These are phyloP conservation scores for Rhodotorula kratochvilovae DNA, from an alignment of 768 basidiomycete genomes.

Conservation along the genomic window DNA sequence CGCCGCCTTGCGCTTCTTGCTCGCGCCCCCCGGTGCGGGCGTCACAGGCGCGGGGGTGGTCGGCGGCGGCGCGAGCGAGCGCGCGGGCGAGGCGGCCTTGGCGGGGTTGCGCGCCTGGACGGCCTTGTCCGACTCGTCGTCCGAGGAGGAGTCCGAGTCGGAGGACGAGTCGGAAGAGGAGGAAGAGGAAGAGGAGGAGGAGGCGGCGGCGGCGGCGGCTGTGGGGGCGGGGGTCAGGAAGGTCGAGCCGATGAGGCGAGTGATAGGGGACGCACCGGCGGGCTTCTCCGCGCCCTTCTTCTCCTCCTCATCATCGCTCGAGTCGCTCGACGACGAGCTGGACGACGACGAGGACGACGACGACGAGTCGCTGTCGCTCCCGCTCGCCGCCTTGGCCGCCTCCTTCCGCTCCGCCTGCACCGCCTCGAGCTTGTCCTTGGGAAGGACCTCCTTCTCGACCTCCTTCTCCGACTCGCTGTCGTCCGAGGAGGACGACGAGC, in stretches of 20 bases:
- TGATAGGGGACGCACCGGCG: neutral
- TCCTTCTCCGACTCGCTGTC: constrained; percentile 17
- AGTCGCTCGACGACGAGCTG: neutral
- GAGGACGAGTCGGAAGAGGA: constrained; percentile 36
- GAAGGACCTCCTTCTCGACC: constrained; percentile 34
- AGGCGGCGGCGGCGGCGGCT: constrained; percentile 3
- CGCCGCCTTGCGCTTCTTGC: constrained; percentile 27
- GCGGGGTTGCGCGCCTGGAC: constrained; percentile 22
- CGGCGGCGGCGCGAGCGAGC: neutral
- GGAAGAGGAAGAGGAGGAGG: neutral
- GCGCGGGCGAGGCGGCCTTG: neutral
- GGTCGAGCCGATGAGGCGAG: no score
- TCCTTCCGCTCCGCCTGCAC: constrained; percentile 21
- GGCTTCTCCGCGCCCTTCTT: neutral
- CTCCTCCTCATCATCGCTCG: neutral
- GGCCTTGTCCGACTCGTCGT: constrained; percentile 32
- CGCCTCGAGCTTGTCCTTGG: constrained; percentile 12
- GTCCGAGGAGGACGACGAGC: constrained; percentile 25
- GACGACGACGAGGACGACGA: no score
- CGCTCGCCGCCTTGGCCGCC: neutral
- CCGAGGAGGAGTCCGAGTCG: constrained; percentile 33
- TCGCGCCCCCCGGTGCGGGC: constrained; percentile 9
- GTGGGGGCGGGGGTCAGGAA: neutral
- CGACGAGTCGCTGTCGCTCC: neutral
- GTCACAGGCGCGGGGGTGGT: constrained; percentile 4